Percentiles rank a stretch among this genome's conserved stretches.
Evolutionary conservation across 139 green algal species (phyloP).

Genomic region (Chara braunii): DNA sequence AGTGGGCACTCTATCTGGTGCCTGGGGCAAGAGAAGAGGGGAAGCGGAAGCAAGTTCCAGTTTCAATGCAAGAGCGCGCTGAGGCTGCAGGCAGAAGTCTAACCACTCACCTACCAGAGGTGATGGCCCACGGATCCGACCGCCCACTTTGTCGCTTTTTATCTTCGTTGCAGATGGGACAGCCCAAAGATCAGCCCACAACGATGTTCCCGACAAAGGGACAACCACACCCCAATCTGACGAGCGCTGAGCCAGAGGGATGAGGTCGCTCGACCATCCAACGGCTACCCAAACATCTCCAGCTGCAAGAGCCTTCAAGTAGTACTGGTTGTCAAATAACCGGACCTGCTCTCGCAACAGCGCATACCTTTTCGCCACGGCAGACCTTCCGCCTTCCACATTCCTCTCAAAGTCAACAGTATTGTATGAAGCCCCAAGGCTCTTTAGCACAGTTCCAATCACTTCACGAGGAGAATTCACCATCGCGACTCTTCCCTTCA

Average conservation of each 20-base stretch:
- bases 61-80: conserved; percentile 17
- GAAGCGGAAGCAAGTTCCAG: conserved; percentile 14
- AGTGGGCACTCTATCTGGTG: neutral
- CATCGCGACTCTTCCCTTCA: conserved; percentile 58
- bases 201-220: conserved; percentile 57
- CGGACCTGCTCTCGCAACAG: conserved; percentile 17
- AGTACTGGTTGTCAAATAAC: conserved; percentile 24
- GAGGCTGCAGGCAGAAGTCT: conserved; percentile 33
- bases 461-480: conserved; percentile 65
- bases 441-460: conserved; percentile 60
- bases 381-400: neutral
- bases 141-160: conserved; percentile 20
- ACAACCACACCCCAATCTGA: conserved; percentile 49
- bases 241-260: conserved; percentile 32
- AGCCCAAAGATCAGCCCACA: conserved; percentile 47
- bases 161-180: conserved; percentile 22
- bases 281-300: conserved; percentile 71
- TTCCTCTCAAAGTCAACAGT: neutral
- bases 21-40: neutral
- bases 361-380: conserved; percentile 2
- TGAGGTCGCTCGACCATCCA: conserved; percentile 35
- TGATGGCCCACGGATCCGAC: conserved; percentile 26
- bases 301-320: conserved; percentile 49
- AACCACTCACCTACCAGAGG: conserved; percentile 29
- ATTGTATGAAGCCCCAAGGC: conserved; percentile 18